Conservation (phyloP, 1,284 basidiomycete species). For the Ustilago xerochloae region DNA sequence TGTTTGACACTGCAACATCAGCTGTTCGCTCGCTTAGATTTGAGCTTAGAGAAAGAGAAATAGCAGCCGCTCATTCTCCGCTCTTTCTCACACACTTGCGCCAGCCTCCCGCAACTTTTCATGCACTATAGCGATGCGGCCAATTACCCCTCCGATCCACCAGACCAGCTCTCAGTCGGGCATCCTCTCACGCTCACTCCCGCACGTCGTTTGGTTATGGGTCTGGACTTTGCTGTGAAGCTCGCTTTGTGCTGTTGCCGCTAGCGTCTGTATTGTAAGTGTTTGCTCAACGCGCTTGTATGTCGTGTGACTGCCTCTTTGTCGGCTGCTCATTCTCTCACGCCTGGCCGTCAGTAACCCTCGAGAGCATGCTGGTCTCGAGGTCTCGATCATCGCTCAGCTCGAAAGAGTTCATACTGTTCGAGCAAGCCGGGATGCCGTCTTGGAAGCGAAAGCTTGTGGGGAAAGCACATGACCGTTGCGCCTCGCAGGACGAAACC, state of each 20-base stretch:
- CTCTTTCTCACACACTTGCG: not conserved
- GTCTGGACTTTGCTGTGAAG: too few species aligned
- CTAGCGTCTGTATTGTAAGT: not conserved
- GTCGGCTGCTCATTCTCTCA: too few species aligned
- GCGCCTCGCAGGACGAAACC: not conserved
- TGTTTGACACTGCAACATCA: too few species aligned
- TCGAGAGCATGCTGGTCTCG: too few species aligned
- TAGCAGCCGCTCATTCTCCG: not conserved
- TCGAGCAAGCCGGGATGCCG: not conserved
- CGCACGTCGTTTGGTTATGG: too few species aligned
- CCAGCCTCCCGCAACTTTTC: conserved; percentile 4
- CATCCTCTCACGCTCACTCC: not conserved
- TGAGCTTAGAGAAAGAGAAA: not conserved
- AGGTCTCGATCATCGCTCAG: not conserved
- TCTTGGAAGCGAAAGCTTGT: too few species aligned
- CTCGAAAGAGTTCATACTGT: not conserved
- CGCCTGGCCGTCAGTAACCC: too few species aligned
- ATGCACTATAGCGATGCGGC: not conserved
- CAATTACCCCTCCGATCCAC: not conserved
- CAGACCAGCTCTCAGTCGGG: not conserved
- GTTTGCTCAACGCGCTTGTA: not conserved
- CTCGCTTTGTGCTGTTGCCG: too few species aligned
- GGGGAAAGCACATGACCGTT: conserved; percentile 1
- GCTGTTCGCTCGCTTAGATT: conserved; percentile 3
- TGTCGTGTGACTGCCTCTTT: not conserved